A percentile compares a stretch with the other conserved stretches of the same genome.
Conservation (phyloP, 305 asterid genomes). For the Ajuga reptans region DNA sequence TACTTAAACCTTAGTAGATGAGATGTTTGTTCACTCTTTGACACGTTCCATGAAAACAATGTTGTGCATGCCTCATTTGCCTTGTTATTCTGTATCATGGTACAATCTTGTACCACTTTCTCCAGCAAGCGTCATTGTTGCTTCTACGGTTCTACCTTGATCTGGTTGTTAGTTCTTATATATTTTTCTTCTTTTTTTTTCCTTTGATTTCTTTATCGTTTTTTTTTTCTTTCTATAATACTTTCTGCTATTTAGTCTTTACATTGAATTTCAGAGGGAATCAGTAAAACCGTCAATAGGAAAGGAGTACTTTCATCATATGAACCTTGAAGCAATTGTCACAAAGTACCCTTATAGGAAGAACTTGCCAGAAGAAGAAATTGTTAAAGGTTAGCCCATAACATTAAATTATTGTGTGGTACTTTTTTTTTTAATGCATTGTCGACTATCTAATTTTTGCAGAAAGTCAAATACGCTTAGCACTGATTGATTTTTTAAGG, state of each 20-base stretch:
- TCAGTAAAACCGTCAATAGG: slow-evolving; percentile 75
- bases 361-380: slow-evolving; percentile 66
- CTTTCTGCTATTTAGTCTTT: slow-evolving; percentile 17
- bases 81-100: slow-evolving; percentile 1
- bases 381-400: slow-evolving; percentile 49
- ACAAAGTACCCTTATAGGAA: slow-evolving; percentile 77
- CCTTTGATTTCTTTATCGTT: not conserved
- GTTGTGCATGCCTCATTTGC: slow-evolving; percentile 1
- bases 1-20: not conserved
- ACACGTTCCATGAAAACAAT: slow-evolving; percentile 11
- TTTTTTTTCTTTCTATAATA: no score
- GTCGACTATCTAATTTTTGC: slow-evolving; percentile 26
- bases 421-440: slow-evolving; percentile 14
- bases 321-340: slow-evolving; percentile 81
- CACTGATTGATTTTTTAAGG: slow-evolving; percentile 88
- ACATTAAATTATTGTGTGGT: not conserved
- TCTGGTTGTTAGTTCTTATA: slow-evolving; percentile 1
- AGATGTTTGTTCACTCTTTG: slow-evolving; percentile 13
- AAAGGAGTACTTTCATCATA: slow-evolving; percentile 88
- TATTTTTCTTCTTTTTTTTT: not conserved
- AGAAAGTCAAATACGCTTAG: slow-evolving; percentile 75
- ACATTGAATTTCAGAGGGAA: slow-evolving; percentile 61
- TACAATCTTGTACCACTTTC: slow-evolving; percentile 6
- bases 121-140: slow-evolving; percentile 1
- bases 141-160: slow-evolving; percentile 10